phyloP scores from a whole-genome alignment of 441 rosid species.

The Eugenia klotzschiana region DNA sequence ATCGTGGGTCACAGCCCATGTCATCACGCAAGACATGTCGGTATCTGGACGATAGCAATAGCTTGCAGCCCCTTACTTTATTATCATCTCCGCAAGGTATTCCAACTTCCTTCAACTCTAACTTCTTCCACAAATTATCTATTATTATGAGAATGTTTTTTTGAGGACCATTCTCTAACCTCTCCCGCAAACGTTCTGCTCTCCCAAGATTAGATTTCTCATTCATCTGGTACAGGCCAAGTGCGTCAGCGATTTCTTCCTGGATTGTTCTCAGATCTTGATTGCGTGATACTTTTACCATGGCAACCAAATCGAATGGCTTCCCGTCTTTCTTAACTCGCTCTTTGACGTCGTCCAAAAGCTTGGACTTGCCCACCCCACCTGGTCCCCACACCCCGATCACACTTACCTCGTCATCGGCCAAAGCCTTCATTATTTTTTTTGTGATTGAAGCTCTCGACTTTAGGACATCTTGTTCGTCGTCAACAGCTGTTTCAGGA shows the following conservation, averaged over 20 bases:
- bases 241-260: neutral
- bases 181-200: neutral
- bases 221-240: neutral
- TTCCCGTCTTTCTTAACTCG: neutral
- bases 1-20: neutral
- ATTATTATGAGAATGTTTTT: constrained; percentile 2
- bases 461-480: neutral
- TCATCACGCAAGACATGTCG: neutral
- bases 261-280: constrained; percentile 2
- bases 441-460: neutral
- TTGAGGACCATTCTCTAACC: neutral
- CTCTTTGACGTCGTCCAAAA: constrained; percentile 1
- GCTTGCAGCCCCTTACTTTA: neutral
- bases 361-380: constrained; percentile 14
- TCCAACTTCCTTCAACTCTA: neutral
- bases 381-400: constrained; percentile 7
- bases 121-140: neutral
- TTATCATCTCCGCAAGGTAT: neutral
- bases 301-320: constrained; percentile 3
- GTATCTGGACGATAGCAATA: neutral
- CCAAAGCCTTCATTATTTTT: neutral
- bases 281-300: neutral
- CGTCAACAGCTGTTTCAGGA: neutral
- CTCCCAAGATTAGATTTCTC: neutral
- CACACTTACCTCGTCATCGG: neutral